Percentiles rank a stretch among this genome's conserved stretches.
Conservation (phyloP, 163 green algal species). For the Prototheca stagnorum region DNA sequence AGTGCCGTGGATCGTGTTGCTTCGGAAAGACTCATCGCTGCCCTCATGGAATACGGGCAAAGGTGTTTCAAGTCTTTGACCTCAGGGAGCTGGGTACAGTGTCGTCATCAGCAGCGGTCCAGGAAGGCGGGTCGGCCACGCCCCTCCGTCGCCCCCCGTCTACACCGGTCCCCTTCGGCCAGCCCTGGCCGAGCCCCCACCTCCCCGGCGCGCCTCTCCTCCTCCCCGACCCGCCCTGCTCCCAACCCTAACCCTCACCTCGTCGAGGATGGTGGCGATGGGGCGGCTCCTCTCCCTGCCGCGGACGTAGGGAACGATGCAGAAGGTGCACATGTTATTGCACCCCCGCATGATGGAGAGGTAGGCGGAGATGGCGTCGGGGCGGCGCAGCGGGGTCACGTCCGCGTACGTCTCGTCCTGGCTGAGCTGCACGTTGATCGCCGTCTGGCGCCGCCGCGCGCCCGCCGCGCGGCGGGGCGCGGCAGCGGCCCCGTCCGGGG, state of each 20-base stretch:
- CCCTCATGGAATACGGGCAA: too few relatives aligned
- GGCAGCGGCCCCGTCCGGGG: neutral
- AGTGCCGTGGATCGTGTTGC: neutral
- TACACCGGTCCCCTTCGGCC: too few relatives aligned
- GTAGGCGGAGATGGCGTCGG: slow-evolving; percentile 31
- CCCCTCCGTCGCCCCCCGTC: too few relatives aligned
- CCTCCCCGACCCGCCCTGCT: too few relatives aligned
- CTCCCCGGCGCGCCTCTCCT: too few relatives aligned
- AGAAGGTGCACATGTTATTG: slow-evolving; percentile 78
- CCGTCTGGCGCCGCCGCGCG: slow-evolving; percentile 1
- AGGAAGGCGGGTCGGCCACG: too few relatives aligned
- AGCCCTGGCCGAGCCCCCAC: too few relatives aligned
- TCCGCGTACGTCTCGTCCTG: slow-evolving; percentile 84
- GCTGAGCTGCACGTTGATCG: slow-evolving; percentile 76
- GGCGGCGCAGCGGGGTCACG: slow-evolving; percentile 44
- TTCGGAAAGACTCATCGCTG: slow-evolving; percentile 18
- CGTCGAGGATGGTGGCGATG: slow-evolving; percentile 50
- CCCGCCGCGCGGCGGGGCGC: neutral
- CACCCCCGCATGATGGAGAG: slow-evolving; percentile 71
- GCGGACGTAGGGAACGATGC: slow-evolving; percentile 57
- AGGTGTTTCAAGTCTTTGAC: too few relatives aligned
- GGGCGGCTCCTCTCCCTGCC: slow-evolving; percentile 61
- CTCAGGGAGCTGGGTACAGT: too few relatives aligned
- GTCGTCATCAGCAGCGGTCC: too few relatives aligned
- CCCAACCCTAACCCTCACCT: slow-evolving; percentile 35